Percentiles rank a stretch among this genome's conserved stretches.
Evolutionary conservation across 2,329 filamentous ascomycete species (phyloP).

Genomic region (Aspergillus luchuensis): DNA sequence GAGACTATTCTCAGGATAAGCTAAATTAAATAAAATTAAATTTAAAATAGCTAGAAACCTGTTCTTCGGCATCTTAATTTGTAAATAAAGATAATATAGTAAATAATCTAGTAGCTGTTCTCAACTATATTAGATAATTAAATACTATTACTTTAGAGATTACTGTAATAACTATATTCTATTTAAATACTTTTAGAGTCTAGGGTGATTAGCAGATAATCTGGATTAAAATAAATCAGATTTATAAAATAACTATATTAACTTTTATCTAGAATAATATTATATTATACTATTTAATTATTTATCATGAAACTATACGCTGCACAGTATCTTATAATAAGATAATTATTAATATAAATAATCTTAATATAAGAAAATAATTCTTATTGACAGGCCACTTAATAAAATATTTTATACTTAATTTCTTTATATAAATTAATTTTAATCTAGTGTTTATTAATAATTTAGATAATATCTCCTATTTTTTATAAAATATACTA

Average conservation of each 20-base stretch:
- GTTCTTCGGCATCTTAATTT: neutral
- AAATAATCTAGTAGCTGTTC: neutral
- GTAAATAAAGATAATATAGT: neutral
- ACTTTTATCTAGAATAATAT: neutral
- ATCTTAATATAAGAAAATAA: neutral
- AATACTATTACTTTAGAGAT: too few relatives aligned
- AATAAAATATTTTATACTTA: neutral
- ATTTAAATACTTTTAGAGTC: neutral
- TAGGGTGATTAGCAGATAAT: neutral
- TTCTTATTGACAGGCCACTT: neutral
- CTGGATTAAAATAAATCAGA: neutral
- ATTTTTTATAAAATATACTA: too few relatives aligned
- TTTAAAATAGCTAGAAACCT: neutral
- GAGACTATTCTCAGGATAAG: neutral
- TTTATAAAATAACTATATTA: neutral
- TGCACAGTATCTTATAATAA: neutral
- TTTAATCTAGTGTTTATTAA: neutral
- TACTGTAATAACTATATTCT: too few relatives aligned
- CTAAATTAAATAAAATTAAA: neutral
- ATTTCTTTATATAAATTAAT: neutral
- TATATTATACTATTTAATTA: neutral
- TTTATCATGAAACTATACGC: neutral
- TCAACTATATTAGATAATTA: neutral
- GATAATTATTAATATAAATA: neutral
- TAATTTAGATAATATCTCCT: neutral